A percentile compares a stretch with the other conserved stretches of the same genome.
Conservation (phyloP, 495 filamentous ascomycete genomes). For the Neurospora discreta region DNA sequence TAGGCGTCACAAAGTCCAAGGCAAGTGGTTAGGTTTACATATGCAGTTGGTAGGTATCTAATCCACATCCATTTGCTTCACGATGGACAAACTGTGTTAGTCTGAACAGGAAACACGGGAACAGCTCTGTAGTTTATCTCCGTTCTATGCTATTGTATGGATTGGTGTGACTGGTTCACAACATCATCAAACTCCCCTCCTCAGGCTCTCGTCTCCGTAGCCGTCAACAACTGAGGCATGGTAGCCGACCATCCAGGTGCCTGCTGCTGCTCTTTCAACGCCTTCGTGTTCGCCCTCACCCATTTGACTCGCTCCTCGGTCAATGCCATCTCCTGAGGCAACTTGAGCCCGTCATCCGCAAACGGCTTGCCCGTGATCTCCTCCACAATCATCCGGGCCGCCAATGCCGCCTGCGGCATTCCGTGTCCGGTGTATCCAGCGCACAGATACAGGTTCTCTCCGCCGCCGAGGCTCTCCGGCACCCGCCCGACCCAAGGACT, state of each 20-base stretch:
- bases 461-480: conserved; percentile 30
- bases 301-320: conserved; percentile 28
- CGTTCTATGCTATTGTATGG: neutral
- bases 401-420: conserved; percentile 67
- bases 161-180: neutral
- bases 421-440: conserved; percentile 66
- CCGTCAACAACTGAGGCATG: conserved; percentile 4
- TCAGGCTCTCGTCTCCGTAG: neutral
- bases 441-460: conserved; percentile 17
- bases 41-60: neutral
- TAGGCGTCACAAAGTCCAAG: neutral
- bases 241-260: conserved; percentile 13
- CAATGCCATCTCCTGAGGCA: conserved; percentile 37
- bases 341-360: conserved; percentile 4
- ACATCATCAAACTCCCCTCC: neutral
- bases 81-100: neutral
- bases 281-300: conserved; percentile 7
- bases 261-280: neutral
- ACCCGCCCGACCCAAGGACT: conserved; percentile 58
- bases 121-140: neutral
- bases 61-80: neutral
- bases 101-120: neutral
- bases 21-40: neutral
- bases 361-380: conserved; percentile 41
- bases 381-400: conserved; percentile 51